Evolutionary conservation across 257 asterid species (phyloP), one percentile per base, ranked within the genome.

Genomic region (Ajuga chamaepitys): DNA sequence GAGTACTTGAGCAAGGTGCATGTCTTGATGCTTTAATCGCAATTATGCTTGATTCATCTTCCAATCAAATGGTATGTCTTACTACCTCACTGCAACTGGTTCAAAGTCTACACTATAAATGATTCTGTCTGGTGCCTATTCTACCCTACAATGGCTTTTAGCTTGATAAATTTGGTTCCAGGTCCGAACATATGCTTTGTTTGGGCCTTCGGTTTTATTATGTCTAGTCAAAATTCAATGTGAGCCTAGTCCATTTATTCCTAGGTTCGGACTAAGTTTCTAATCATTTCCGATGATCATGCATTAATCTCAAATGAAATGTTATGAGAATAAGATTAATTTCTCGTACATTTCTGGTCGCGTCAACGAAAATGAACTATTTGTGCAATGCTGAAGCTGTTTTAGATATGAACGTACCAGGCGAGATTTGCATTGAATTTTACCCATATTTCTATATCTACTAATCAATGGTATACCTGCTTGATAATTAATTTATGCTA

Each of bases 1-100:
- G 96, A 54, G 95, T 87, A 60, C 85, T 89, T 40, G 95, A 83
- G 81, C 97, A 87, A 80, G 96, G 99, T 56, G 97, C 97, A 24
- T 89, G 97, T 78, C 81, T 89, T 13, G 97, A 89, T 72, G 96
- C 92, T 50, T 74, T 93, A 56, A 88, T 93, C 65, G 86, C 97
- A 40, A 84, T 87, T 20, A 83, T 93, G 97, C 81, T 89, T 75
- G 97, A 89, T 80, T 89, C 97, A 22, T 89, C 99, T 59, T 86
- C 93, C 79, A 92, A 89, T 77, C 96, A 92, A 78, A 83, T 82
- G 91, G 97, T 92, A 79, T 25, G 82, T 55, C 50, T 66, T 60
- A 56, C 72, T 18, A 10, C 37, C 20, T 26, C 34, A 25, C 51
- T 37, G 42, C 57, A 58, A 67, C 47, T 35, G 21, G 20, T 70